Percentiles rank a stretch among this genome's conserved stretches.
These are phyloP conservation scores for Fomitiporia mediterranea DNA, from an alignment of 1,284 basidiomycete species.

Conservation along the genomic window DNA sequence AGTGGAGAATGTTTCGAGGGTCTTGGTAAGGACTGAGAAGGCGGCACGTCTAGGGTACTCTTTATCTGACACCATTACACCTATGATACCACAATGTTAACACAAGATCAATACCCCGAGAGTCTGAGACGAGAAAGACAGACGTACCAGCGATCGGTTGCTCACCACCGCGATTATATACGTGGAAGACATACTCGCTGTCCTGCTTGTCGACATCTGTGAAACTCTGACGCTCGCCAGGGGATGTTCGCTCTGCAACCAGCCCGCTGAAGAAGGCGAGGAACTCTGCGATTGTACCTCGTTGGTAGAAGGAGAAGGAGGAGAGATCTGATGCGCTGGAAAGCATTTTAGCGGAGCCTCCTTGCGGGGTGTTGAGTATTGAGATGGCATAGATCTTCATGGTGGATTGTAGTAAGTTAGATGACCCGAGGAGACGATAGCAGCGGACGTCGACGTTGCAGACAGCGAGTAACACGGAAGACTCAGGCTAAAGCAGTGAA, in stretches of 20 bases:
- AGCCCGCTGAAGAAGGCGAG: slow-evolving; percentile 91
- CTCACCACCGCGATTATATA: slow-evolving; percentile 79
- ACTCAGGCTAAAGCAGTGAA: no score
- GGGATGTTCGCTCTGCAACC: slow-evolving; percentile 84
- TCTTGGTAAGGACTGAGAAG: slow-evolving; percentile 91
- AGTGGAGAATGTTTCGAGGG: slow-evolving; percentile 89
- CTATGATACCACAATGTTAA: slow-evolving; percentile 36
- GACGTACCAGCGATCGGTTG: slow-evolving; percentile 74
- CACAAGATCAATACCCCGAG: background rate
- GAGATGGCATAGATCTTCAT: slow-evolving; percentile 77
- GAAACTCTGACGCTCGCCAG: slow-evolving; percentile 87
- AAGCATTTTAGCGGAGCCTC: slow-evolving; percentile 60
- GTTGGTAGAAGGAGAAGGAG: slow-evolving; percentile 93
- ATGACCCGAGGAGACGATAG: background rate
- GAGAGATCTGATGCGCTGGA: slow-evolving; percentile 79
- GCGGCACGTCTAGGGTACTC: slow-evolving; percentile 97
- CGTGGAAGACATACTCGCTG: slow-evolving; percentile 92
- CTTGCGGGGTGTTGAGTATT: slow-evolving; percentile 52
- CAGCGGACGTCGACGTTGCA: no score
- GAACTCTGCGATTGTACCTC: slow-evolving; percentile 82
- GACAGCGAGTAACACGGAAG: no score
- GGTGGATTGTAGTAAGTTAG: background rate
- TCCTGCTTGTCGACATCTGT: slow-evolving; percentile 50
- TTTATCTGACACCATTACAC: slow-evolving; percentile 89
- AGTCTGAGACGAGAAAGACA: background rate